These are phyloP conservation scores for Rhodotorula graminis DNA, from an alignment of 768 basidiomycete species.

Conservation along the genomic window DNA sequence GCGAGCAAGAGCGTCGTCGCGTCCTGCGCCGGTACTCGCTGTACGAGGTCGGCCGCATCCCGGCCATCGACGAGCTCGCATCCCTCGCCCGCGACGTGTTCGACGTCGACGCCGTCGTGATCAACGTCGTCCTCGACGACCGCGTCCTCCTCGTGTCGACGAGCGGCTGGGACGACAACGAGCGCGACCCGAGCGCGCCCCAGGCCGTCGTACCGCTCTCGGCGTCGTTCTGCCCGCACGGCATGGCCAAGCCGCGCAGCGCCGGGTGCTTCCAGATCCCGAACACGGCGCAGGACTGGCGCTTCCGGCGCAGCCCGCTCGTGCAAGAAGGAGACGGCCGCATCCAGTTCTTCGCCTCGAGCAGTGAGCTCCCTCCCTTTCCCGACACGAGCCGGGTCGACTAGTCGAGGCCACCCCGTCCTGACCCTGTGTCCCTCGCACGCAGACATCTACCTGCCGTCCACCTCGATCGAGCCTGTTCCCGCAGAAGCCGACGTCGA, in stretches of 20 bases:
- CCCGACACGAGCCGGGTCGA: background rate
- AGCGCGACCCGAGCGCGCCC: background rate
- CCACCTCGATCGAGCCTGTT: background rate
- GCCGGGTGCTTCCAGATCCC: background rate
- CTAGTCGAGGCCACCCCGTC: too few species aligned
- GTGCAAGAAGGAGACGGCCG: background rate
- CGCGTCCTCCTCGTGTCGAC: background rate
- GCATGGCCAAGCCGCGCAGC: background rate
- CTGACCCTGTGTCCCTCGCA: background rate
- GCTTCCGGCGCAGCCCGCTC: background rate
- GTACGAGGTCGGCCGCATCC: background rate
- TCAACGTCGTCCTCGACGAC: slow-evolving; percentile 1
- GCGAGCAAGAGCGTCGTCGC: background rate
- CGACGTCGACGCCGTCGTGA: background rate
- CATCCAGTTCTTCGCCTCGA: background rate
- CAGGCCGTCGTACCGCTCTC: too few species aligned
- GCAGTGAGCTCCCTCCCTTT: background rate
- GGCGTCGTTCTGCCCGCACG: background rate
- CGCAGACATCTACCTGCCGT: slow-evolving; percentile 4
- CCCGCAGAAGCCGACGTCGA: background rate
- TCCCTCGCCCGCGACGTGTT: background rate
- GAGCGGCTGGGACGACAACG: background rate
- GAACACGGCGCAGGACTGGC: background rate
- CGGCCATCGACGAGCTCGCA: background rate
- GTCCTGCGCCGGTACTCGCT: background rate